Conservation (phyloP, 75 land plant species). For the Picea sitchensis region DNA sequence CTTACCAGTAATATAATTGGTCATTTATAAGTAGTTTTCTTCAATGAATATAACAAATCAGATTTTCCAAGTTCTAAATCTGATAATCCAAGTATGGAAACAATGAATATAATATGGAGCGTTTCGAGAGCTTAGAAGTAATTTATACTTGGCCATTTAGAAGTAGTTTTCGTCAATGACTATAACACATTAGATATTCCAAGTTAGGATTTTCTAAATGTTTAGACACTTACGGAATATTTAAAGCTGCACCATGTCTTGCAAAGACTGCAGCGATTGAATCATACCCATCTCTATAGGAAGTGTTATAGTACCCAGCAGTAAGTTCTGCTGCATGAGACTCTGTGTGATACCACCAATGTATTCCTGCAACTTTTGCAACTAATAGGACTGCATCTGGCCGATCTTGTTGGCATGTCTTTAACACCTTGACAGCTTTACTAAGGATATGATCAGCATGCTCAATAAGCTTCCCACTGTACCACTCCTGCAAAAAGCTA, state of each 20-base stretch:
- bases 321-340: conserved; percentile 58
- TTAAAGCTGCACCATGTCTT: conserved; percentile 45
- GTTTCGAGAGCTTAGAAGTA: background rate
- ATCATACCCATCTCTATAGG: conserved; percentile 37
- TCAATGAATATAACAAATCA: too few relatives aligned
- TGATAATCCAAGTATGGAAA: background rate
- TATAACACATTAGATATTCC: background rate
- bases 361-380: conserved; percentile 45
- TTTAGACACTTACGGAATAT: conserved; percentile 24
- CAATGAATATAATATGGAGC: background rate
- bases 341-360: conserved; percentile 39
- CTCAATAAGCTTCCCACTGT: conserved; percentile 31
- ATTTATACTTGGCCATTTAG: background rate
- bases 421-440: conserved; percentile 20
- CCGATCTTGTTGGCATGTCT: conserved; percentile 14
- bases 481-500: conserved; percentile 36
- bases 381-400: conserved; percentile 17
- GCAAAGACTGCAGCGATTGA: conserved; percentile 37
- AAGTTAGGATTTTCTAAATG: background rate
- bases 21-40: background rate
- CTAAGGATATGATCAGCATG: conserved; percentile 40
- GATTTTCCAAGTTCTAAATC: conserved; percentile 2
- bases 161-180: background rate
- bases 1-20: background rate
- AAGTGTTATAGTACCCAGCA: conserved; percentile 55